These are phyloP conservation scores for Talaromyces verruculosus DNA, from an alignment of 2,329 filamentous ascomycete genomes.

Conservation along the genomic window DNA sequence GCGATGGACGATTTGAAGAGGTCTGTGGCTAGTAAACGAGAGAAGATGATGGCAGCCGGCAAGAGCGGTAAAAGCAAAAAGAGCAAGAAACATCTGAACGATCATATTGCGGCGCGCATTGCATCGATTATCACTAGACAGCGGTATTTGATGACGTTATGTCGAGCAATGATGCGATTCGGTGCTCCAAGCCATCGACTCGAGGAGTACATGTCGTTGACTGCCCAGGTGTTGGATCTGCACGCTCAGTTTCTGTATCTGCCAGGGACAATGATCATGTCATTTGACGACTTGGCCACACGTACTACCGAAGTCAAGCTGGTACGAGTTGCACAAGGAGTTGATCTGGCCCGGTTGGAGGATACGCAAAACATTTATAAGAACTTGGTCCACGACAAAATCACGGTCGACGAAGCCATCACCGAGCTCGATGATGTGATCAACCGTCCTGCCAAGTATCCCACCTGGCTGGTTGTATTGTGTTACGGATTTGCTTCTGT, in stretches of 20 bases:
- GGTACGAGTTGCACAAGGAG: constrained; percentile 43
- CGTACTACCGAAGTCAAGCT: constrained; percentile 50
- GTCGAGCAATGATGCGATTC: constrained; percentile 82
- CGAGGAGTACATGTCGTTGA: constrained; percentile 89
- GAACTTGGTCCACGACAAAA: constrained; percentile 49
- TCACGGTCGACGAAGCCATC: constrained; percentile 48
- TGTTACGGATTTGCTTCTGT: constrained; percentile 75
- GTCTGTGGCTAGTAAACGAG: constrained; percentile 17
- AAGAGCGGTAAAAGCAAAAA: constrained; percentile 33
- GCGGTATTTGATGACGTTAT: constrained; percentile 79
- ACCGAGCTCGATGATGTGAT: constrained; percentile 55
- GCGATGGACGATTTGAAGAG: constrained; percentile 22
- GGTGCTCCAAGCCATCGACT: constrained; percentile 88
- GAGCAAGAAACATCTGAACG: constrained; percentile 43
- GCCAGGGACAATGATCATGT: constrained; percentile 91
- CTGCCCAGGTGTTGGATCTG: constrained; percentile 81
- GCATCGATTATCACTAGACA: constrained; percentile 74
- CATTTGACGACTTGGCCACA: constrained; percentile 63
- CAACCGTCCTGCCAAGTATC: constrained; percentile 56
- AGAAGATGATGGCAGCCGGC: constrained; percentile 4
- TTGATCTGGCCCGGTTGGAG: constrained; percentile 45
- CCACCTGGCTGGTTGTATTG: constrained; percentile 56
- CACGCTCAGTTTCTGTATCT: constrained; percentile 88
- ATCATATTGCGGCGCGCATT: constrained; percentile 61
- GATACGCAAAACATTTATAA: constrained; percentile 52